Base-by-base conservation (phyloP, 768 basidiomycete species). In the Peribolospora baueri region DNA sequence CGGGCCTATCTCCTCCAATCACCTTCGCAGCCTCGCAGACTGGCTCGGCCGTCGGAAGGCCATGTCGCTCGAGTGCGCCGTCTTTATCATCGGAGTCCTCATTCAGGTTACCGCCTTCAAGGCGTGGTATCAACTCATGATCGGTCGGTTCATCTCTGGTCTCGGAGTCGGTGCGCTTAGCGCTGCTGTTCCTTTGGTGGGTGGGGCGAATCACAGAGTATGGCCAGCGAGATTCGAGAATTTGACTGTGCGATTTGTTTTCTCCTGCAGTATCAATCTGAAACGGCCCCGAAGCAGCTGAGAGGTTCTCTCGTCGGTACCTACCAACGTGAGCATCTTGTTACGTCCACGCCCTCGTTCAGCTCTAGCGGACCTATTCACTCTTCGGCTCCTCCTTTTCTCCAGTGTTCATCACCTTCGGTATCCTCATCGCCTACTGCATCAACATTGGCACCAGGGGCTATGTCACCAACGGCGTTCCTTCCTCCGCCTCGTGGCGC, bases 281-380 rank as follows among this genome's bases (percentile, higher is more conserved):
- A 82, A 65, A 78, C 77, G 0, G 80, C 79, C 0, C 82, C 81
- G 9, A 71, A 77, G 8, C 75, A 81, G 59, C 76, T 83, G 55
- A 74, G 81, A 53, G 81, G 82, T 3, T 75, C 79, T 1, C 67
- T 64, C 10, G 59, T 61, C 25, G 56, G 56, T 0, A 59, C 61
- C 1, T 64, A 63, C 37, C 50, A 50, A 41, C n/a, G 42, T 6
- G 4, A 38, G 25, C 5, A 10, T 25, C 4, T 36, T 9, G 25
- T 80, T 40, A 80, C 78, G 11, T 75, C 75, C 3, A 75, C 75
- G 4, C 76, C 74, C 59, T 75, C 77, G 61, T 42, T 67, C 52
- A 46, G 25, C 25, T 25, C 25, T 25, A 25, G 25, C 25, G 25
- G 25, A 25, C 25, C 25, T 52, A 39, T 64, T 58, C 48, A 58